Percentiles rank a stretch among this genome's conserved stretches.
phyloP scores from a whole-genome alignment of 1,284 basidiomycete species.

The Pulveroboletus sp. region DNA sequence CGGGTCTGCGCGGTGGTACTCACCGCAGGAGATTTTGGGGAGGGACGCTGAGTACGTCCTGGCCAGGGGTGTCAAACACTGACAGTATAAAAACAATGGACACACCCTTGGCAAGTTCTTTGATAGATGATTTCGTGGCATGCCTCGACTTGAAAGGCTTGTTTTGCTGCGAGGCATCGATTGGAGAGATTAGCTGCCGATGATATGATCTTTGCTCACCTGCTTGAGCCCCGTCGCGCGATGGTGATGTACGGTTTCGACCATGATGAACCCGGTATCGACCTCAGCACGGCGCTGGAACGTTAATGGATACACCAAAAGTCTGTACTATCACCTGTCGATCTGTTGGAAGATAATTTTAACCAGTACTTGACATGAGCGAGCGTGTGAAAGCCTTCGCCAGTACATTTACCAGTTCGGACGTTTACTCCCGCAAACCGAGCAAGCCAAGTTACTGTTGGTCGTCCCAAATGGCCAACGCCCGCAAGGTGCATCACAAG shows the following conservation, averaged over 20 bases:
- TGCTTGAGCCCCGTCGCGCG: conserved; percentile 80
- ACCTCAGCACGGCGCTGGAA: not conserved
- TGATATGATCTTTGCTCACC: conserved; percentile 40
- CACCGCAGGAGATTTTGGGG: conserved; percentile 48
- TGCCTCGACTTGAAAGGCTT: conserved; percentile 90
- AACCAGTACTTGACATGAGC: not conserved
- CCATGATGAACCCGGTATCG: conserved; percentile 23
- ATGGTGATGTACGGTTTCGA: conserved; percentile 55
- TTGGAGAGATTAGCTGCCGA: not conserved
- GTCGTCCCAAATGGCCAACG: not conserved
- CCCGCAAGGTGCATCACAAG: not conserved
- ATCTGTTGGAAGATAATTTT: not conserved
- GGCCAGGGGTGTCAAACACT: not conserved
- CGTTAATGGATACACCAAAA: too few species aligned
- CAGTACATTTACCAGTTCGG: too few species aligned
- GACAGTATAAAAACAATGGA: not conserved
- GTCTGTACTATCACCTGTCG: too few species aligned
- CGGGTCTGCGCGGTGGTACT: conserved; percentile 56
- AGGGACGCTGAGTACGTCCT: conserved; percentile 59
- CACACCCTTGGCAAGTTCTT: conserved; percentile 80
- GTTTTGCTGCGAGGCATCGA: conserved; percentile 62
- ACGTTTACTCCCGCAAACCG: too few species aligned
- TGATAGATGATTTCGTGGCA: conserved; percentile 79
- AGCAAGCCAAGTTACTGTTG: not conserved
- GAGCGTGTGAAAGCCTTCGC: conserved; percentile 19